Evolutionary conservation across 208 protist species (phyloP).

Genomic region (Crithidia thermophila): DNA sequence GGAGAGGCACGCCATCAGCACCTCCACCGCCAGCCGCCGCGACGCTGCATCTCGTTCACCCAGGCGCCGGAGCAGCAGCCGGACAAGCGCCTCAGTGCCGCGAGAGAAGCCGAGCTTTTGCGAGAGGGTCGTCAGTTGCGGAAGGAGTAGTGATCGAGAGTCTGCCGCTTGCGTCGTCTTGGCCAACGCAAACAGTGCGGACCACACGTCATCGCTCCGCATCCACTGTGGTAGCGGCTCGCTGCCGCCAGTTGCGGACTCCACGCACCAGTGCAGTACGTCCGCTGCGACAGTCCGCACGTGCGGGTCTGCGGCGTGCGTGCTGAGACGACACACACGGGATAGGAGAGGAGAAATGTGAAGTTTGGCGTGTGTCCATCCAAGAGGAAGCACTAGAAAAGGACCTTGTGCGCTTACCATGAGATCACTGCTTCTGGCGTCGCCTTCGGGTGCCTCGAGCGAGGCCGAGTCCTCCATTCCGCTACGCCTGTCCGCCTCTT

Average conservation of each 20-base stretch:
- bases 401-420: too few relatives aligned
- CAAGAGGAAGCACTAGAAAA: slow-evolving; percentile 2
- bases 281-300: slow-evolving; percentile 87
- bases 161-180: too few relatives aligned
- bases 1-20: slow-evolving; percentile 21
- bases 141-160: too few relatives aligned
- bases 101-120: too few relatives aligned
- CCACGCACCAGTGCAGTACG: slow-evolving; percentile 81
- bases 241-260: slow-evolving; percentile 77
- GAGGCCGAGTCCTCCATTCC: too few relatives aligned
- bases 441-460: too few relatives aligned
- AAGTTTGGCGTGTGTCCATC: slow-evolving; percentile 34
- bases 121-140: too few relatives aligned
- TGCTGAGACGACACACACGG: slow-evolving; percentile 61
- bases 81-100: neutral
- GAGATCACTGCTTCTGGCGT: too few relatives aligned
- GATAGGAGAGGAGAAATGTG: slow-evolving; percentile 71
- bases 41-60: slow-evolving; percentile 2
- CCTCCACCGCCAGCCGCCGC: slow-evolving; percentile 24
- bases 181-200: too few relatives aligned
- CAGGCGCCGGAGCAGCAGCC: slow-evolving; percentile 10
- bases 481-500: too few relatives aligned
- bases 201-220: too few relatives aligned
- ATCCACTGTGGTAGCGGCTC: too few relatives aligned
- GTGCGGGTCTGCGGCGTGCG: slow-evolving; percentile 46